Conservation (phyloP, 306 rosid species). For the Oxytropis ochrocephala region DNA sequence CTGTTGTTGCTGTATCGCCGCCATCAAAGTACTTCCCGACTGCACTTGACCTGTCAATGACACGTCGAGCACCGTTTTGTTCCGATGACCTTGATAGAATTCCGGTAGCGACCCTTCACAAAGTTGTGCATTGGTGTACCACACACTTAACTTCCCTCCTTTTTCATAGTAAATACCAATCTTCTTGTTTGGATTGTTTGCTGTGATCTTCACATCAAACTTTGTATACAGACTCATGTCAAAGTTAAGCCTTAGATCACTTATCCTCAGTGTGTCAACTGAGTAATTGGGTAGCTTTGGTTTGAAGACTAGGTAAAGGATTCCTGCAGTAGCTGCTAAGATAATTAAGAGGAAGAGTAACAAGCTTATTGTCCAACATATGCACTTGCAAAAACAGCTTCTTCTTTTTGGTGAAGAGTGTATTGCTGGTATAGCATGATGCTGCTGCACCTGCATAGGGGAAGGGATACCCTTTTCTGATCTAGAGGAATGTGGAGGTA, state of each 20-base stretch:
- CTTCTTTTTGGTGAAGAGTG: conserved; percentile 24
- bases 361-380: conserved; percentile 55
- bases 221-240: conserved; percentile 68
- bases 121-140: conserved; percentile 58
- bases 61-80: conserved; percentile 60
- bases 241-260: conserved; percentile 52
- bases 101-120: conserved; percentile 69
- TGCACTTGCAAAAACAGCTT: conserved; percentile 52
- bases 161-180: conserved; percentile 78
- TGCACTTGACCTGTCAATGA: conserved; percentile 65
- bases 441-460: conserved; percentile 19
- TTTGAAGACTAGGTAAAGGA: conserved; percentile 60
- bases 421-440: conserved; percentile 18
- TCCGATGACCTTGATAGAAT: conserved; percentile 86
- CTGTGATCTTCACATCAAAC: conserved; percentile 72
- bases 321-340: conserved; percentile 52
- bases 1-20: conserved; percentile 70
- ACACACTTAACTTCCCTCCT: conserved; percentile 70
- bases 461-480: conserved; percentile 38
- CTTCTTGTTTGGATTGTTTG: conserved; percentile 70
- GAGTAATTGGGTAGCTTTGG: conserved; percentile 85
- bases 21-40: conserved; percentile 60
- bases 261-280: conserved; percentile 49
- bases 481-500: conserved; percentile 24
- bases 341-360: conserved; percentile 40